Evolutionary conservation across 805 yeast genomes (phyloP), one percentile per base, ranked within the genome.

Genomic region (Yamadazyma takamatsuzukensis): DNA sequence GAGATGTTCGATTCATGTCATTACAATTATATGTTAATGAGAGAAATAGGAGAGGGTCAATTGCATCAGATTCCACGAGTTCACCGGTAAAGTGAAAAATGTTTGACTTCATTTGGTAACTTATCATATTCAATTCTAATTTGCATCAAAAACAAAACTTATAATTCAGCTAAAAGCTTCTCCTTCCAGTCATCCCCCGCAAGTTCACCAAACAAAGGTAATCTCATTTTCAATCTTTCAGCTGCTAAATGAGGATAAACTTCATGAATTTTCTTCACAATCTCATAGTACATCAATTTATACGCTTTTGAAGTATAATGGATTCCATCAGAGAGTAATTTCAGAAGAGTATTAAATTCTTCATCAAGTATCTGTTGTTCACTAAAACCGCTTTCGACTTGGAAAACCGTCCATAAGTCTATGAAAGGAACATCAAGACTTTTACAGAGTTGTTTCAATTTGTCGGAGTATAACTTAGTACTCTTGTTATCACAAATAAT

Each of bases 221-320:
- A n/a, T n/a, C n/a, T n/a, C n/a, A n/a, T n/a, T n/a, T n/a, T n/a
- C n/a, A n/a, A n/a, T n/a, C n/a, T n/a, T n/a, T n/a, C n/a, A n/a
- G n/a, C n/a, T n/a, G n/a, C n/a, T n/a, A n/a, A n/a, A n/a, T n/a
- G n/a, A n/a, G n/a, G n/a, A n/a, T n/a, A n/a, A n/a, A n/a, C n/a
- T n/a, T n/a, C n/a, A n/a, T n/a, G n/a, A n/a, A n/a, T n/a, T n/a
- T n/a, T n/a, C n/a, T n/a, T n/a, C 31, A 64, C 36, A 14, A 80
- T 40, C 26, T 60, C 72, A n/a, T 69, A 54, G 40, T 53, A 78
- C 40, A 72, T 54, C 6, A 80, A 30, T 34, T 59, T 51, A 54
- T 81, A 82, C 0, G 77, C 80, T 18, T 55, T 49, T 0, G 76
- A 74, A 2, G 72, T 61, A 51, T 62, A 82, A 53, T 83, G 89